A percentile compares a stretch with the other conserved stretches of the same genome.
Conservation (phyloP, 2,329 filamentous ascomycete genomes). For the Colletotrichum sp. region DNA sequence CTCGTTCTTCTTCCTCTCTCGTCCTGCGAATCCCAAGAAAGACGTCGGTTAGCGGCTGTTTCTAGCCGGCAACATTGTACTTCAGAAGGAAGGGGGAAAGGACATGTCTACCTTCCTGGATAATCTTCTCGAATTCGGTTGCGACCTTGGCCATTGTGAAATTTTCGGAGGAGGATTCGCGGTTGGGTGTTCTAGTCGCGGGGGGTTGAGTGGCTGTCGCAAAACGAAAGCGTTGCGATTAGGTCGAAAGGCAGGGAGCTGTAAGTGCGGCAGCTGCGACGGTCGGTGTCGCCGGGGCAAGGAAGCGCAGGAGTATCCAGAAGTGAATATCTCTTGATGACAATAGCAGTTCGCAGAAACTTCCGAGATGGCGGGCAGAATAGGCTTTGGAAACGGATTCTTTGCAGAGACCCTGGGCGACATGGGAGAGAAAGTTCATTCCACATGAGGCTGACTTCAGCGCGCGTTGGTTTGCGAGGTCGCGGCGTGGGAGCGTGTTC, state of each 20-base stretch:
- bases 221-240: neutral
- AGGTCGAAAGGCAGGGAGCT: neutral
- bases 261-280: neutral
- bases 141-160: slow-evolving; percentile 47
- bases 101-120: slow-evolving; percentile 50
- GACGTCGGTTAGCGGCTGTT: neutral
- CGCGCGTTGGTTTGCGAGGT: slow-evolving; percentile 5
- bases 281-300: neutral
- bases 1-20: slow-evolving; percentile 75
- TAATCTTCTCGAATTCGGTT: slow-evolving; percentile 60
- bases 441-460: slow-evolving; percentile 7
- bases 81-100: neutral
- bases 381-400: neutral
- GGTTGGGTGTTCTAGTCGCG: neutral
- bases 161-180: neutral
- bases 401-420: neutral
- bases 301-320: neutral
- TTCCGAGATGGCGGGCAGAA: neutral
- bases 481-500: neutral
- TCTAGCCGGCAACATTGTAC: neutral
- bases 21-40: slow-evolving; percentile 44
- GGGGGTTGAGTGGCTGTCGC: neutral
- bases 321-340: neutral
- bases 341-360: neutral
- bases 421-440: neutral